These are phyloP conservation scores for Prunella vulgaris DNA, from an alignment of 257 asterid species.

Conservation along the genomic window DNA sequence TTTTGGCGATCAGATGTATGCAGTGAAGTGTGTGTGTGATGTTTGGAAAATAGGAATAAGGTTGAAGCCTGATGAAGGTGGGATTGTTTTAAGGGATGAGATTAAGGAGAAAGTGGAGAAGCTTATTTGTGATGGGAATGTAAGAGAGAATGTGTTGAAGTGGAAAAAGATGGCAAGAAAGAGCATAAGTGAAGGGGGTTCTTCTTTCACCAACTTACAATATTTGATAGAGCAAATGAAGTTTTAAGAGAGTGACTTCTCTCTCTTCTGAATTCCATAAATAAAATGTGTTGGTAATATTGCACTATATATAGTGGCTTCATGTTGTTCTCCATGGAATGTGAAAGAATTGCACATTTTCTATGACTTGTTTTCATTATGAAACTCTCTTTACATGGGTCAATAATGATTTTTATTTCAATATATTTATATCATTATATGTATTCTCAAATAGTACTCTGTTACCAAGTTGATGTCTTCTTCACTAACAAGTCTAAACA, in stretches of 20 bases:
- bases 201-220: slow-evolving; percentile 28
- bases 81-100: slow-evolving; percentile 41
- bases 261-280: not conserved
- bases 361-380: no score
- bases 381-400: no score
- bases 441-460: no score
- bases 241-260: not conserved
- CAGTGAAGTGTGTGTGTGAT: slow-evolving; percentile 36
- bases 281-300: no score
- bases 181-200: slow-evolving; percentile 36
- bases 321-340: no score
- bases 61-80: slow-evolving; percentile 29
- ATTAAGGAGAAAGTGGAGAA: slow-evolving; percentile 34
- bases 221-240: not conserved
- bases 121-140: slow-evolving; percentile 23
- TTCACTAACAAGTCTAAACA: no score
- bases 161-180: slow-evolving; percentile 34
- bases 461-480: no score
- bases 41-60: slow-evolving; percentile 44
- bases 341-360: no score
- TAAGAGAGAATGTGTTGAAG: slow-evolving; percentile 35
- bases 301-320: no score
- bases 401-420: no score
- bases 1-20: slow-evolving; percentile 57
- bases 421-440: no score